Evolutionary conservation across 2,329 filamentous ascomycete genomes (phyloP).

Genomic region (Fusarium praegraminearum): DNA sequence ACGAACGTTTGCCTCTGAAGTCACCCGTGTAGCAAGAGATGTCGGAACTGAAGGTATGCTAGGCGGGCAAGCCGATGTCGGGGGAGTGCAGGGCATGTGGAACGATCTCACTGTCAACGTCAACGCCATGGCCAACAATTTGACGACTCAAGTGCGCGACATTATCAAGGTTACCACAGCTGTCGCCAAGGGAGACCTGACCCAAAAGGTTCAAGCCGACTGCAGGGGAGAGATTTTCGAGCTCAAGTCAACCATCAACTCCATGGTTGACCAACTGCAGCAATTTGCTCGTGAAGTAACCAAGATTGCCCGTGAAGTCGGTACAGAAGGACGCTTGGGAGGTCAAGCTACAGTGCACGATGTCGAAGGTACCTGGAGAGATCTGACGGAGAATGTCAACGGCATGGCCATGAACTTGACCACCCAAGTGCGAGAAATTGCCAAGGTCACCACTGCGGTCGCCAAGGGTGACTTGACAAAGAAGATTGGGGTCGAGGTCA

Average conservation of each 20-base stretch:
- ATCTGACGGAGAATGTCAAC: constrained; percentile 95
- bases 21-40: constrained; percentile 84
- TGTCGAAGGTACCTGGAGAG: constrained; percentile 96
- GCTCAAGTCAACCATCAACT: constrained; percentile 98
- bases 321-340: constrained; percentile 92
- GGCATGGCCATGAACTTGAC: constrained; percentile 99
- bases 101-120: constrained; percentile 88
- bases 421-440: constrained; percentile 97
- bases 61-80: constrained; percentile 84
- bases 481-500: constrained; percentile 94
- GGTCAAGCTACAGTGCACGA: constrained; percentile 96
- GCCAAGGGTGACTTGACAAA: constrained; percentile 93
- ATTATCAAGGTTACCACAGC: constrained; percentile 86
- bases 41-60: constrained; percentile 87
- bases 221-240: constrained; percentile 92
- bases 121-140: constrained; percentile 88
- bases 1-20: constrained; percentile 84
- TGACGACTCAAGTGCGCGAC: constrained; percentile 91
- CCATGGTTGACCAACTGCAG: constrained; percentile 97
- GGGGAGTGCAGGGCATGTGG: constrained; percentile 89
- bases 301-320: constrained; percentile 94
- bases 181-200: constrained; percentile 87
- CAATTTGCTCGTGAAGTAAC: constrained; percentile 98
- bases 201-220: constrained; percentile 94
- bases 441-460: constrained; percentile 94